Percentiles rank a stretch among this genome's conserved stretches.
These are phyloP conservation scores for Aspergillus sclerotiicarbonarius DNA, from an alignment of 495 filamentous ascomycete species.

Conservation along the genomic window DNA sequence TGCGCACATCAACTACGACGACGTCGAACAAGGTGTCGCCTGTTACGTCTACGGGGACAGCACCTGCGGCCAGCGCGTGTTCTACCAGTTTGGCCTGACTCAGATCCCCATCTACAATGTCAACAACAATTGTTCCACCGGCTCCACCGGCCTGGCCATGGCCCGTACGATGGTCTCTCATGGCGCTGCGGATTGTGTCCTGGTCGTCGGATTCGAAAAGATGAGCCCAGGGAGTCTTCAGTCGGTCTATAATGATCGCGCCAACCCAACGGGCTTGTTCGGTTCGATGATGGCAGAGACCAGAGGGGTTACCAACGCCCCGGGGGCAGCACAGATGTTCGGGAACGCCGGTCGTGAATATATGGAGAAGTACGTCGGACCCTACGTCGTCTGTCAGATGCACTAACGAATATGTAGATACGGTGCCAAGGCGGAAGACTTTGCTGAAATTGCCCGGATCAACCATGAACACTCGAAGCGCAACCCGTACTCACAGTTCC, in stretches of 20 bases:
- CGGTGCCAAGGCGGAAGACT: constrained; percentile 82
- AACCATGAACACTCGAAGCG: constrained; percentile 88
- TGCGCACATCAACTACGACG: constrained; percentile 93
- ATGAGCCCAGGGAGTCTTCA: constrained; percentile 90
- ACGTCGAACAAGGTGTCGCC: constrained; percentile 92
- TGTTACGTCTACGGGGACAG: constrained; percentile 97
- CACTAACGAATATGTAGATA: constrained; percentile 50
- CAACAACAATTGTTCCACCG: constrained; percentile 98
- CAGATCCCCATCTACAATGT: constrained; percentile 94
- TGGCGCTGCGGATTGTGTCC: constrained; percentile 78
- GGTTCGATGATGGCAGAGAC: constrained; percentile 79
- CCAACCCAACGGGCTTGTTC: constrained; percentile 70
- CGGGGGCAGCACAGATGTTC: constrained; percentile 89
- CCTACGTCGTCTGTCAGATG: not conserved
- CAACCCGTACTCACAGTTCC: constrained; percentile 98
- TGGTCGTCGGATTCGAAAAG: constrained; percentile 97
- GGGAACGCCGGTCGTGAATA: constrained; percentile 94
- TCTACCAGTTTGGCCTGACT: constrained; percentile 99
- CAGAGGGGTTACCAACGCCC: constrained; percentile 73
- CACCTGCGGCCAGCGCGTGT: constrained; percentile 93
- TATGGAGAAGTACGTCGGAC: constrained; percentile 74
- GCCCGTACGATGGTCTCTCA: constrained; percentile 75
- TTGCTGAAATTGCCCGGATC: constrained; percentile 91
- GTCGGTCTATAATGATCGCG: constrained; percentile 74
- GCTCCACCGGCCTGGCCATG: constrained; percentile 83